Evolutionary conservation across 2,329 filamentous ascomycete species (phyloP).

Genomic region (Parastagonospora nodorum): DNA sequence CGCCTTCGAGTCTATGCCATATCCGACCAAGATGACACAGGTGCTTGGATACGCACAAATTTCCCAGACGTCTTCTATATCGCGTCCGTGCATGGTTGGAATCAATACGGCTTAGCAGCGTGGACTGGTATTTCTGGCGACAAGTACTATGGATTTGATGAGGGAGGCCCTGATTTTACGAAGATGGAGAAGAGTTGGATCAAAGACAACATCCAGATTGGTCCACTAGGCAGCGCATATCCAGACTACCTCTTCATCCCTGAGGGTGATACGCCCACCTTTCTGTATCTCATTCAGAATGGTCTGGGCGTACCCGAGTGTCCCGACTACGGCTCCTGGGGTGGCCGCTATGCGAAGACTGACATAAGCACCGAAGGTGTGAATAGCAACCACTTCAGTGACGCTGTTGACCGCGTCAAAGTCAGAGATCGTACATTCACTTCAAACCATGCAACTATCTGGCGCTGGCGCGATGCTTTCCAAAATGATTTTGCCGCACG

Average conservation of each 20-base stretch:
- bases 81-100: slow-evolving; percentile 60
- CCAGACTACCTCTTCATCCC: slow-evolving; percentile 57
- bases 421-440: slow-evolving; percentile 42
- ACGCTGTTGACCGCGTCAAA: slow-evolving; percentile 45
- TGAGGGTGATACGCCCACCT: slow-evolving; percentile 60
- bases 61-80: slow-evolving; percentile 64
- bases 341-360: slow-evolving; percentile 51
- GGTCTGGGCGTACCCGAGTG: slow-evolving; percentile 54
- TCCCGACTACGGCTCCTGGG: slow-evolving; percentile 57
- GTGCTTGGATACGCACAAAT: slow-evolving; percentile 59
- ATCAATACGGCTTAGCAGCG: slow-evolving; percentile 58
- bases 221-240: slow-evolving; percentile 50
- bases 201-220: slow-evolving; percentile 59
- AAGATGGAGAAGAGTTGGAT: slow-evolving; percentile 59
- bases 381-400: slow-evolving; percentile 45
- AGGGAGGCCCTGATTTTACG: slow-evolving; percentile 55
- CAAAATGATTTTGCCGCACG: slow-evolving; percentile 57
- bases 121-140: slow-evolving; percentile 64
- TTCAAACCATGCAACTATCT: slow-evolving; percentile 57
- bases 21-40: slow-evolving; percentile 64
- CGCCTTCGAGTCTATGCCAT: slow-evolving; percentile 52
- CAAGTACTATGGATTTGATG: slow-evolving; percentile 52
- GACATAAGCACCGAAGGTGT: slow-evolving; percentile 40
- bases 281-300: slow-evolving; percentile 57
- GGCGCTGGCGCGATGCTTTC: slow-evolving; percentile 60